Conservation (phyloP, 768 basidiomycete genomes). For the Steccherinum ochraceum region DNA sequence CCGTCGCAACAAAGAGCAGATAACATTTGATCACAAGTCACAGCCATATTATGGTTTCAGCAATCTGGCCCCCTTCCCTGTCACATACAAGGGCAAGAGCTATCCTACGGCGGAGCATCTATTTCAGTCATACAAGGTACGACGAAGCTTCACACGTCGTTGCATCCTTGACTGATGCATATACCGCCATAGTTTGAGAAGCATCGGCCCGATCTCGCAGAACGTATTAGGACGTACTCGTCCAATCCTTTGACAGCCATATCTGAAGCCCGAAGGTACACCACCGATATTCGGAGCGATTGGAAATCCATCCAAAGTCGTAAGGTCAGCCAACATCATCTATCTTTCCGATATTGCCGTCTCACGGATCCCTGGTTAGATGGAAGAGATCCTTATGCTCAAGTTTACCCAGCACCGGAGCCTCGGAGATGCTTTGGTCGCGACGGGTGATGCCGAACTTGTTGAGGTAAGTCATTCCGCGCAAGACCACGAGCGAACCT, state of each 20-base stretch:
- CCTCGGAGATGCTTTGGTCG: slow-evolving; percentile 1
- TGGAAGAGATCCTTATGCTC: slow-evolving; percentile 4
- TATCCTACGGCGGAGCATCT: slow-evolving; percentile 6
- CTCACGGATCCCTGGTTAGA: slow-evolving; percentile 1
- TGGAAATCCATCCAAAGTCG: background rate
- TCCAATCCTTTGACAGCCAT: slow-evolving; percentile 9
- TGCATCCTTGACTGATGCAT: background rate
- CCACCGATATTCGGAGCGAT: slow-evolving; percentile 6
- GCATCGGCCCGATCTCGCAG: slow-evolving; percentile 7
- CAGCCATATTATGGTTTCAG: slow-evolving; percentile 3
- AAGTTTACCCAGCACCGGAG: slow-evolving; percentile 8
- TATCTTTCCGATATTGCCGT: no score
- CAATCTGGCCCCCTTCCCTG: slow-evolving; percentile 2
- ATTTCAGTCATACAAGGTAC: background rate
- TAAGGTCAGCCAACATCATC: no score
- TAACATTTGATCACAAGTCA: background rate
- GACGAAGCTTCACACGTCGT: background rate
- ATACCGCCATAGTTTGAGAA: slow-evolving; percentile 1
- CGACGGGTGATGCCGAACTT: slow-evolving; percentile 3
- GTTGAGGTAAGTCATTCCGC: slow-evolving; percentile 6
- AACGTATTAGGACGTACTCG: slow-evolving; percentile 6
- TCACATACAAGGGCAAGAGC: background rate
- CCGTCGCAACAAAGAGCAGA: background rate
- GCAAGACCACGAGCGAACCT: background rate
- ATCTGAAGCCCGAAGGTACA: slow-evolving; percentile 4